Evolutionary conservation across 2,329 filamentous ascomycete species (phyloP), one percentile per base, ranked within the genome.

Genomic region (Diaporthe humulicola): DNA sequence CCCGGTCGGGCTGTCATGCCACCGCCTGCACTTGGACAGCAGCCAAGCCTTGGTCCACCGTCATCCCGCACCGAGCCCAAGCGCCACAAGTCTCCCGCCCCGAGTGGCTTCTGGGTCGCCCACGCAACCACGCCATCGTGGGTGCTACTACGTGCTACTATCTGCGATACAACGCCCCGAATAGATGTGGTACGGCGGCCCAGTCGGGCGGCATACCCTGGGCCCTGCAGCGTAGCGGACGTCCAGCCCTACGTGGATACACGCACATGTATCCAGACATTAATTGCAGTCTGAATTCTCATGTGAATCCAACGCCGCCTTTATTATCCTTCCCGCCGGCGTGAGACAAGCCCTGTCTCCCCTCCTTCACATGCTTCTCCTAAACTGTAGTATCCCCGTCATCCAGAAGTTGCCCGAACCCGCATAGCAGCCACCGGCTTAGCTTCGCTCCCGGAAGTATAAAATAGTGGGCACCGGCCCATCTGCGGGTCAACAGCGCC

Each of bases 371-470:
- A 30, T 66, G 61, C 42, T 67, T 22, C n/a, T 25, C 42, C n/a
- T 48, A 67, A n/a, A n/a, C n/a, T n/a, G n/a, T n/a, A n/a, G n/a
- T 50, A 36, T 66, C 42, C 61, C 42, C 45, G 60, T 38, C 61
- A 67, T 67, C 45, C 30, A 50, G 19, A 52, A 67, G 19, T 36
- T 67, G 30, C n/a, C 45, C 61, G 30, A 50, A 36, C 42, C 45
- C 61, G 61, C 42, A 50, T 38, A 36, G 28, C 28, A 52, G 30
- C 19, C 30, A 38, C 42, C 42, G 45, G 30, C 42, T 67, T 52
- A 67, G 61, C 61, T 67, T 67, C 30, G 42, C 45, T 67, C 61
- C 61, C 42, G 61, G 30, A 67, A 52, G 42, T 67, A 67, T 67
- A 52, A 67, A 67, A 50, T 38, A 52, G 61, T 67, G 61, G 61